Evolutionary conservation across 768 basidiomycete species (phyloP).

Genomic region (Phlebiopsis flavidoalba): DNA sequence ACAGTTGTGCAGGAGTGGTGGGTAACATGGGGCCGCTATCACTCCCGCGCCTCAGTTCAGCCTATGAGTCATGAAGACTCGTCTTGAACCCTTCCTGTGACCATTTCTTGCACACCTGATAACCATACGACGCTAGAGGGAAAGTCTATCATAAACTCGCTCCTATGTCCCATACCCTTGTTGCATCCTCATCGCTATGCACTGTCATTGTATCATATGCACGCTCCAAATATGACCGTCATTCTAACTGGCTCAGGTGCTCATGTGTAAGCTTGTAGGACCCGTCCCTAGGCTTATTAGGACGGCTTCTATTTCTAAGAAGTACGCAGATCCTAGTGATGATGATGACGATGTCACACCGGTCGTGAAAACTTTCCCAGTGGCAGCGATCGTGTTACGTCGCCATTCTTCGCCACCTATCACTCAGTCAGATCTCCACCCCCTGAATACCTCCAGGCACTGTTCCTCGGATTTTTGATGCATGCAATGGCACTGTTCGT

Average conservation of each 20-base stretch:
- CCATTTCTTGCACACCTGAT: not conserved
- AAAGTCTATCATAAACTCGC: not conserved
- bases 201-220: not conserved
- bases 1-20: constrained; percentile 43
- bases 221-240: not conserved
- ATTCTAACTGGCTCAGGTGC: not conserved
- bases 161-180: constrained; percentile 1
- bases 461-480: too few species aligned
- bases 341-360: not conserved
- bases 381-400: too few species aligned
- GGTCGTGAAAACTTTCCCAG: too few species aligned
- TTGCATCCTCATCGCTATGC: not conserved
- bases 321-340: not conserved
- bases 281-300: not conserved
- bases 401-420: too few species aligned
- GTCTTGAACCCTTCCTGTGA: not conserved
- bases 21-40: constrained; percentile 50
- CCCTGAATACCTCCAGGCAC: too few species aligned
- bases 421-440: too few species aligned
- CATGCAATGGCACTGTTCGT: too few species aligned
- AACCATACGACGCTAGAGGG: not conserved
- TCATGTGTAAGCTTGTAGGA: not conserved
- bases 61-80: not conserved
- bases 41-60: constrained; percentile 16
- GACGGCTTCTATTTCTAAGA: not conserved